Evolutionary conservation across 2,329 filamentous ascomycete genomes (phyloP).

Genomic region (Alternaria metachromatica): DNA sequence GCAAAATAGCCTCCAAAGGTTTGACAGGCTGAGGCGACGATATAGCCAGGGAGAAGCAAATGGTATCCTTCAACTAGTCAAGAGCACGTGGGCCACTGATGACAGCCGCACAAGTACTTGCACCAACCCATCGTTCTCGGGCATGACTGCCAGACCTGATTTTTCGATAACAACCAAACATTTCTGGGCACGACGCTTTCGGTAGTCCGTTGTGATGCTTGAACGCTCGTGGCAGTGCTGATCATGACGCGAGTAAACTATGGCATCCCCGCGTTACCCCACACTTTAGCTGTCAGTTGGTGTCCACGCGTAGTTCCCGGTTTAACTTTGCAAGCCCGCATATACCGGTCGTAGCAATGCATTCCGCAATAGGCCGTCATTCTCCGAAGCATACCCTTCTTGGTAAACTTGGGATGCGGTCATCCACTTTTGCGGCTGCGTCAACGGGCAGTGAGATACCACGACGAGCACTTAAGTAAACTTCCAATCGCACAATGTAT

Average conservation of each 20-base stretch:
- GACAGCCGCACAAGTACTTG: not conserved
- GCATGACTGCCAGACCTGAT: constrained; percentile 5
- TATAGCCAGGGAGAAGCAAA: not conserved
- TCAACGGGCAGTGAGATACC: not conserved
- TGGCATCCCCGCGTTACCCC: constrained; percentile 12
- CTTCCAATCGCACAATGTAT: not conserved
- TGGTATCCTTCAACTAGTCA: not conserved
- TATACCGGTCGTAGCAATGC: not conserved
- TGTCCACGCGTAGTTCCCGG: not conserved
- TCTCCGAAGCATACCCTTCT: constrained; percentile 23
- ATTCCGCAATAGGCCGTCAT: not conserved
- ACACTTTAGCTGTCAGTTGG: constrained; percentile 1
- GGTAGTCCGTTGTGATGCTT: not conserved
- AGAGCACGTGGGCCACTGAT: not conserved
- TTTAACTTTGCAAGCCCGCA: not conserved
- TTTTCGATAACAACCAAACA: not conserved
- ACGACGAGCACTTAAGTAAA: constrained; percentile 19
- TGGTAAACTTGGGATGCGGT: not conserved
- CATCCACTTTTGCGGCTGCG: not conserved
- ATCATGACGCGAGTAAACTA: not conserved
- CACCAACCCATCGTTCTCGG: not conserved
- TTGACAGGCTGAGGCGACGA: not conserved
- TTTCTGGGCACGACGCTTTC: not conserved
- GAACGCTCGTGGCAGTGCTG: not conserved
- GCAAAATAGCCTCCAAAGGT: not conserved